These are phyloP conservation scores for Pneumocystis sp. DNA, from an alignment of 1,139 yeast species.

Conservation along the genomic window DNA sequence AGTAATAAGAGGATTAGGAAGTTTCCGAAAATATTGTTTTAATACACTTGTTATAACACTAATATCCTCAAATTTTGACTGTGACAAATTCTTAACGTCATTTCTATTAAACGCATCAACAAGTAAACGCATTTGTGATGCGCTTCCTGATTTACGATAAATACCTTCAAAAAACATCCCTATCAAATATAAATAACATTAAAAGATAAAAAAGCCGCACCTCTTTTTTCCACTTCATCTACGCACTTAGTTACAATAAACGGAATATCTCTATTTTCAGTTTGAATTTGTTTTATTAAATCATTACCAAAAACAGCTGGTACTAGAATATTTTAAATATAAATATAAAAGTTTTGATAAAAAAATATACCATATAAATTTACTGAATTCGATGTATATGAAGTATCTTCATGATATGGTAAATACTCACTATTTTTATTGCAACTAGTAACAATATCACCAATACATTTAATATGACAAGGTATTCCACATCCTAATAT, in stretches of 20 bases:
- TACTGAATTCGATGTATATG: background rate
- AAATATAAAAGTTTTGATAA: background rate
- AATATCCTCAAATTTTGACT: conserved; percentile 51
- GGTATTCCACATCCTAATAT: conserved; percentile 3
- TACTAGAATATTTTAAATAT: conserved; percentile 1
- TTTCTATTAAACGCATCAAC: conserved; percentile 28
- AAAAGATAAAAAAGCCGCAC: conserved; percentile 20
- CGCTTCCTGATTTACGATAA: conserved; percentile 81
- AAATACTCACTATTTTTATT: background rate
- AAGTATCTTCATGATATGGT: background rate
- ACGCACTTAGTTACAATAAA: conserved; percentile 57
- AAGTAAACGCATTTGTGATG: conserved; percentile 50
- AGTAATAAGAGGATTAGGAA: conserved; percentile 77
- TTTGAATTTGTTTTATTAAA: conserved; percentile 41
- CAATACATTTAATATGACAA: conserved; percentile 7
- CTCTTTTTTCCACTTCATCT: conserved; percentile 61
- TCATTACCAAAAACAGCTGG: conserved; percentile 15
- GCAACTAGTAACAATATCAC: background rate
- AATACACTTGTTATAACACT: conserved; percentile 77
- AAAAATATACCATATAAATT: background rate
- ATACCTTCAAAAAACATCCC: conserved; percentile 59
- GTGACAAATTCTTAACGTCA: conserved; percentile 17
- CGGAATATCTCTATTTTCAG: conserved; percentile 54
- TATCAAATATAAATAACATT: background rate
- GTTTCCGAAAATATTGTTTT: conserved; percentile 68